These are phyloP conservation scores for Dactylonectria macrodidyma DNA, from an alignment of 2,329 filamentous ascomycete species.

Conservation along the genomic window DNA sequence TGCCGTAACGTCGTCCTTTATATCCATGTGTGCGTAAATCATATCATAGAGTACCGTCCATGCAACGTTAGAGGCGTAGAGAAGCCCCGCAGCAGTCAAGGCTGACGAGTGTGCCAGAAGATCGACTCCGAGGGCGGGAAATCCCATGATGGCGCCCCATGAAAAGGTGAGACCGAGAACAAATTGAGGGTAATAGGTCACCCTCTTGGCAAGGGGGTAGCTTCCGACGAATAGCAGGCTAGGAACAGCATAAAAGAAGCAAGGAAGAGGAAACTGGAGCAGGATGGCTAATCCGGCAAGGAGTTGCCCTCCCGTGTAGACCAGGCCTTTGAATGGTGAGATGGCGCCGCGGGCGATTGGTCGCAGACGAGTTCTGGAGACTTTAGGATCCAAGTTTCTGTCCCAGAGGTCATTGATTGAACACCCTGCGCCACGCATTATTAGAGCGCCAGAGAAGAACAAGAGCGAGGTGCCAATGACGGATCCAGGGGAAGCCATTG, in stretches of 20 bases:
- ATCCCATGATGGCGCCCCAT: constrained; percentile 91
- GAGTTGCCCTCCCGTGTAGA: constrained; percentile 83
- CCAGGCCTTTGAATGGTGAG: constrained; percentile 77
- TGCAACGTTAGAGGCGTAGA: constrained; percentile 85
- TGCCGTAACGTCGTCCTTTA: constrained; percentile 86
- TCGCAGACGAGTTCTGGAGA: constrained; percentile 81
- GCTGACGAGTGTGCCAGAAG: constrained; percentile 76
- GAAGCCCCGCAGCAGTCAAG: constrained; percentile 74
- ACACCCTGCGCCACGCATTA: constrained; percentile 92
- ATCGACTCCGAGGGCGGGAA: constrained; percentile 85
- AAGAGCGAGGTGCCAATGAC: constrained; percentile 77
- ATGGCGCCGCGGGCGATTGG: constrained; percentile 87
- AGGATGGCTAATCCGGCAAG: constrained; percentile 81
- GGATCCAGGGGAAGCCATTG: constrained; percentile 71
- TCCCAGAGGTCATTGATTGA: constrained; percentile 95
- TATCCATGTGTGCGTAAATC: constrained; percentile 95
- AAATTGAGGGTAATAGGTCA: constrained; percentile 90
- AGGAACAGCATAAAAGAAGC: constrained; percentile 84
- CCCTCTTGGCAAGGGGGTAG: constrained; percentile 88
- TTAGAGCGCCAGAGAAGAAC: constrained; percentile 82
- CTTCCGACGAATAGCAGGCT: constrained; percentile 80
- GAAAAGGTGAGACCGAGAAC: constrained; percentile 89
- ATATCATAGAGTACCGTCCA: constrained; percentile 95
- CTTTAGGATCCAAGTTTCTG: constrained; percentile 86
- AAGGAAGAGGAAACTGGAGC: constrained; percentile 81